phyloP scores from a whole-genome alignment of 345 rosid species.

The Boechera retrofracta region DNA sequence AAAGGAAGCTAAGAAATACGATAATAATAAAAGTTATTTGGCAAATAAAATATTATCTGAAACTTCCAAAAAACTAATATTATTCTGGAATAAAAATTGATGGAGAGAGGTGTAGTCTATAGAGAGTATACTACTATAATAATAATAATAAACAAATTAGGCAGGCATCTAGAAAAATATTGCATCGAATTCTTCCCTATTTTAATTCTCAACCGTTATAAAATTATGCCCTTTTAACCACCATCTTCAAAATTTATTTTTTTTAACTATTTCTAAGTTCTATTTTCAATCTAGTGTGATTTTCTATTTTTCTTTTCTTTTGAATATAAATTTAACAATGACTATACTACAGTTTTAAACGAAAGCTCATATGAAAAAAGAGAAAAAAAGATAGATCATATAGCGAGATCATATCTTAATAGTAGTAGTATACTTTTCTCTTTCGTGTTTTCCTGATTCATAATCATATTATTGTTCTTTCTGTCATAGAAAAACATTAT shows the following conservation, averaged over 20 bases:
- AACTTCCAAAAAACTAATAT: background rate
- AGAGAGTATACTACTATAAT: no score
- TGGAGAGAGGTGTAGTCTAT: background rate
- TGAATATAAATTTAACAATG: no score
- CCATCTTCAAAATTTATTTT: no score
- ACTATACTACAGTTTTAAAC: no score
- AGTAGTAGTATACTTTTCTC: background rate
- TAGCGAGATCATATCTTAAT: background rate
- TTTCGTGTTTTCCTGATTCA: background rate
- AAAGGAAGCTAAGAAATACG: conserved; percentile 8
- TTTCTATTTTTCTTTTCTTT: no score
- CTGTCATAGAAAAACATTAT: background rate
- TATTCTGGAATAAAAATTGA: background rate
- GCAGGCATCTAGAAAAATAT: background rate
- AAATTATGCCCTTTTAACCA: no score
- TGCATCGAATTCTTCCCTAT: background rate
- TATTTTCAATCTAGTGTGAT: no score
- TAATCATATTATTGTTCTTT: background rate
- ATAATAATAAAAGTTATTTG: conserved; percentile 20
- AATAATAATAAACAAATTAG: no score
- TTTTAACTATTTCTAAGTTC: no score
- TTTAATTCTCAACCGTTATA: no score
- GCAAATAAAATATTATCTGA: background rate
- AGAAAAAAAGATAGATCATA: background rate
- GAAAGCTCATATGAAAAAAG: no score